phyloP scores from a whole-genome alignment of 306 rosid genomes.

The Vigna trinervia region DNA sequence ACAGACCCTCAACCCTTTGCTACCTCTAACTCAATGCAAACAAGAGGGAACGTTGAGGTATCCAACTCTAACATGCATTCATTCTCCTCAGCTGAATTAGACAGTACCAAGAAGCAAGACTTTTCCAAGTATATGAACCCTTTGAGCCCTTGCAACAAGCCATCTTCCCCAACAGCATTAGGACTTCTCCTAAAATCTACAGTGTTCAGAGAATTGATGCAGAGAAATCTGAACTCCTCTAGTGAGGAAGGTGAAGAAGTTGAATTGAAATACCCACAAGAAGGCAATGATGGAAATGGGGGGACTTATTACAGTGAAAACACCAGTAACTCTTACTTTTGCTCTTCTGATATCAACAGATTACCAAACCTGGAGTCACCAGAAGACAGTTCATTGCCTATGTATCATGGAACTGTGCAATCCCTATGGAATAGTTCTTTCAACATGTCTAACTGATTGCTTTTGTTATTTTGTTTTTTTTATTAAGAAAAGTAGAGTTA shows the following conservation, averaged over 20 bases:
- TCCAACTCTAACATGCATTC: conserved; percentile 47
- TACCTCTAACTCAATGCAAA: conserved; percentile 43
- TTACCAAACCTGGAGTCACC: conserved; percentile 54
- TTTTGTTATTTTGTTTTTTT: not conserved
- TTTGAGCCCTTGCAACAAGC: conserved; percentile 51
- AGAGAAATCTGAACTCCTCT: conserved; percentile 57
- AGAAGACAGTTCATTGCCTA: conserved; percentile 53
- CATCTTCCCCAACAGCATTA: conserved; percentile 73
- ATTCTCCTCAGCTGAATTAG: conserved; percentile 43
- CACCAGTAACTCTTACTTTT: conserved; percentile 24
- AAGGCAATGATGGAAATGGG: conserved; percentile 41
- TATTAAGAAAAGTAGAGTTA: conserved; percentile 8
- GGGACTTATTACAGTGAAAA: conserved; percentile 44
- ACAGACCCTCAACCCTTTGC: conserved; percentile 26
- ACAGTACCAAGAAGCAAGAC: conserved; percentile 37
- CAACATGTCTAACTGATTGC: conserved; percentile 46
- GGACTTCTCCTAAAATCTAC: conserved; percentile 84
- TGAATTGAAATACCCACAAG: conserved; percentile 45
- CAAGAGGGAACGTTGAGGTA: conserved; percentile 40
- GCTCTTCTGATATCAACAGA: conserved; percentile 40
- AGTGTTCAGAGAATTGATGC: conserved; percentile 67
- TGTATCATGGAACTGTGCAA: conserved; percentile 44
- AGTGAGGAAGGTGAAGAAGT: conserved; percentile 47
- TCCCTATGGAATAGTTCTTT: conserved; percentile 55
- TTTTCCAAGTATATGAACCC: conserved; percentile 46